Conservation (phyloP, 768 basidiomycete species). For the Hebeloma cylindrosporum region DNA sequence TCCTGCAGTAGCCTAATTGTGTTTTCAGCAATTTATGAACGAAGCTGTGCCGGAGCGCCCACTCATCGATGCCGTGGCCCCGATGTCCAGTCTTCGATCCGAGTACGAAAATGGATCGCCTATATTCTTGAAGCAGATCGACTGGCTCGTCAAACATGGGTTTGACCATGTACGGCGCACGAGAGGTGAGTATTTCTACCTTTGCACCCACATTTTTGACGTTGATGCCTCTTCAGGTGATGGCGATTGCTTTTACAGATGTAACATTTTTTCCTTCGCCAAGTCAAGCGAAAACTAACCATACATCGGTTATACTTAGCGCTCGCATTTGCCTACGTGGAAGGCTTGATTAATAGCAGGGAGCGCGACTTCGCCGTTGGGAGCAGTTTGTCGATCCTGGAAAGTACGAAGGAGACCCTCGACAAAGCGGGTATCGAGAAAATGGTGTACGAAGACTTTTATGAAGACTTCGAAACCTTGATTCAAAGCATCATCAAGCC, state of each 20-base stretch:
- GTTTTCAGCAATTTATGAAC: conserved; percentile 30
- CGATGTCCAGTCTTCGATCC: conserved; percentile 53
- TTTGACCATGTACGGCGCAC: conserved; percentile 68
- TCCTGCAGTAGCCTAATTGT: neutral
- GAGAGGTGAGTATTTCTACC: conserved; percentile 48
- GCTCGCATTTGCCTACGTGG: conserved; percentile 78
- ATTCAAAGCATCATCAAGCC: conserved; percentile 44
- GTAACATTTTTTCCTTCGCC: conserved; percentile 36
- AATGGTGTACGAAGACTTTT: conserved; percentile 74
- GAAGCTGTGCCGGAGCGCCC: conserved; percentile 44
- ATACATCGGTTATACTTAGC: conserved; percentile 43
- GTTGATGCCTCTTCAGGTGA: conserved; percentile 51
- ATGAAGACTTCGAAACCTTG: conserved; percentile 57
- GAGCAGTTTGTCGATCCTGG: conserved; percentile 51
- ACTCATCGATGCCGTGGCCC: conserved; percentile 52
- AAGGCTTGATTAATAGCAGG: conserved; percentile 55
- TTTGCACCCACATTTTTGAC: neutral
- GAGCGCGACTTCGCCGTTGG: conserved; percentile 48
- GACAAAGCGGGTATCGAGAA: conserved; percentile 60
- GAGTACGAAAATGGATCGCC: conserved; percentile 67
- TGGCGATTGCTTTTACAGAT: conserved; percentile 92
- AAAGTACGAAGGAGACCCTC: conserved; percentile 50
- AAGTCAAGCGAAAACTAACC: conserved; percentile 3
- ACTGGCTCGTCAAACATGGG: conserved; percentile 62
- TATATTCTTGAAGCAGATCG: conserved; percentile 72